phyloP scores from a whole-genome alignment of 352 stramenopile genomes.

The Phytophthora niederhauseri region DNA sequence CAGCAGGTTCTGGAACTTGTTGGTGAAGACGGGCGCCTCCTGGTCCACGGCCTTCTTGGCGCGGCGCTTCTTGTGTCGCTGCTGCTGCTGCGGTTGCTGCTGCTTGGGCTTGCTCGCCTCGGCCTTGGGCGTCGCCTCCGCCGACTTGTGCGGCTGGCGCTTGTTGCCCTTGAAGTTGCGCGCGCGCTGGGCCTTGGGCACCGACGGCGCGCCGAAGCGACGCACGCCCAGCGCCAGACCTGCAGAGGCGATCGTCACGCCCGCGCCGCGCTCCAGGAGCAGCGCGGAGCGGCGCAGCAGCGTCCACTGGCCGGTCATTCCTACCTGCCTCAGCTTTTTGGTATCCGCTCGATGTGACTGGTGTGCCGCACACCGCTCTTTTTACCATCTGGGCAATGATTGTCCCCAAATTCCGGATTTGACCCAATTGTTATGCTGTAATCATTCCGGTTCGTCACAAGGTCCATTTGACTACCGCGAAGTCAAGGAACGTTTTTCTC shows the following conservation, averaged over 20 bases:
- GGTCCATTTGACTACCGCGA: not conserved
- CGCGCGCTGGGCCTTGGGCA: slow-evolving; percentile 48
- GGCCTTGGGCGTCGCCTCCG: not conserved
- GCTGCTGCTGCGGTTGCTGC: slow-evolving; percentile 13
- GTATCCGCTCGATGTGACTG: slow-evolving; percentile 33
- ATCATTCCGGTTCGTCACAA: slow-evolving; percentile 3
- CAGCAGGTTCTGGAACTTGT: slow-evolving; percentile 87
- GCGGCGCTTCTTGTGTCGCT: slow-evolving; percentile 29
- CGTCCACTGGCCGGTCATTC: slow-evolving; percentile 53
- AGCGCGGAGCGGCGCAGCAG: slow-evolving; percentile 40
- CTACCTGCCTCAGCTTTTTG: slow-evolving; percentile 1
- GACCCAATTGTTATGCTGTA: not conserved
- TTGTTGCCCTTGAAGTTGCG: slow-evolving; percentile 57
- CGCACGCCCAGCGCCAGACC: slow-evolving; percentile 21
- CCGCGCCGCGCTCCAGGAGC: slow-evolving; percentile 16
- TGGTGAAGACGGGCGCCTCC: slow-evolving; percentile 65
- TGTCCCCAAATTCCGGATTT: not conserved
- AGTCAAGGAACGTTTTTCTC: not conserved
- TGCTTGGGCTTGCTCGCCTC: slow-evolving; percentile 7
- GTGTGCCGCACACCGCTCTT: slow-evolving; percentile 28
- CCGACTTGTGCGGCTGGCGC: not conserved
- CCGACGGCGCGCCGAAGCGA: slow-evolving; percentile 43
- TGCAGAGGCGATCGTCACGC: not conserved
- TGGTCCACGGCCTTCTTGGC: slow-evolving; percentile 13
- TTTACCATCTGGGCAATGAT: slow-evolving; percentile 7